Conservation (phyloP, 2,329 filamentous ascomycete genomes). For the Fusarium sp. region DNA sequence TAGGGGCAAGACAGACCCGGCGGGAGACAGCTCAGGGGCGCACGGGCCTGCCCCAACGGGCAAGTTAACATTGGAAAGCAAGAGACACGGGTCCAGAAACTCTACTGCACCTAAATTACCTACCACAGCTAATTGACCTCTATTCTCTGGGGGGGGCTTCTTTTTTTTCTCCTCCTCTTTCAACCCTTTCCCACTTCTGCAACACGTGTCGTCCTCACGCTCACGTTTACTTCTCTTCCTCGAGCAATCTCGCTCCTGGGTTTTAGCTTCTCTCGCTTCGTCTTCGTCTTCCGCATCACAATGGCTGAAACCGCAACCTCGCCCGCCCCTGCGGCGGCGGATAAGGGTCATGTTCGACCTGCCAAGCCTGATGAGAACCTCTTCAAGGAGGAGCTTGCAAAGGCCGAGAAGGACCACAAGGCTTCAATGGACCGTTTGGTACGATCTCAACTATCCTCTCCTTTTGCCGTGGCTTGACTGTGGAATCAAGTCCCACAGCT, state of each 20-base stretch:
- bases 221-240: conserved; percentile 23
- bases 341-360: conserved; percentile 70
- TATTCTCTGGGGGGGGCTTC: conserved; percentile 30
- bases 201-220: conserved; percentile 40
- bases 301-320: conserved; percentile 63
- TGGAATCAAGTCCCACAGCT: conserved; percentile 35
- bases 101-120: conserved; percentile 8
- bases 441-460: conserved; percentile 45
- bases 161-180: conserved; percentile 35
- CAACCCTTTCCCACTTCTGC: conserved; percentile 27
- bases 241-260: conserved; percentile 41
- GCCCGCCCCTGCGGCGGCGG: conserved; percentile 57
- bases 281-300: conserved; percentile 51
- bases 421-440: conserved; percentile 74
- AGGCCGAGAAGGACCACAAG: conserved; percentile 89
- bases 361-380: conserved; percentile 88
- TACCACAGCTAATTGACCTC: conserved; percentile 27
- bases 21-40: conserved; percentile 34
- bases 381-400: conserved; percentile 83
- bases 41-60: conserved; percentile 46
- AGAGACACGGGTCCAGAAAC: conserved; percentile 47
- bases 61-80: conserved; percentile 28
- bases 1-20: neutral
- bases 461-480: conserved; percentile 16
- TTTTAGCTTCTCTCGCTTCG: conserved; percentile 32